Evolutionary conservation across 2,329 filamentous ascomycete genomes (phyloP).

Genomic region (Sclerotinia glacialis): DNA sequence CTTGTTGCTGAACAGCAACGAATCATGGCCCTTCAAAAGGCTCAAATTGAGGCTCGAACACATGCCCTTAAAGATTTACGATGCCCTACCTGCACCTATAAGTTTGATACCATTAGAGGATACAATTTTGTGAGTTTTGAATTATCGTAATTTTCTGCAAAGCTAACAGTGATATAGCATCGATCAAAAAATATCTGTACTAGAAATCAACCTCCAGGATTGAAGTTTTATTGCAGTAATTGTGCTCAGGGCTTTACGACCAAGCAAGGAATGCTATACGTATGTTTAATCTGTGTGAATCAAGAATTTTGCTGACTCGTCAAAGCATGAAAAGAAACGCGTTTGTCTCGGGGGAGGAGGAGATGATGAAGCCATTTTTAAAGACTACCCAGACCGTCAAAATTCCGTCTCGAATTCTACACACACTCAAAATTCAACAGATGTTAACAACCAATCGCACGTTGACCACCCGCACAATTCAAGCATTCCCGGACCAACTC

Average conservation of each 20-base stretch:
- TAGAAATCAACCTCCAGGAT: conserved; percentile 10
- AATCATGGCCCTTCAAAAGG: conserved; percentile 13
- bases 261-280: conserved; percentile 30
- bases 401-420: too few relatives aligned
- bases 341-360: conserved; percentile 17
- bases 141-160: background rate
- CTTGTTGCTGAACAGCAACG: conserved; percentile 23
- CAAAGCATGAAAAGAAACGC: conserved; percentile 23
- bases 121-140: conserved; percentile 21
- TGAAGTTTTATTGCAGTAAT: conserved; percentile 19
- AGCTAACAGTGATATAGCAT: conserved; percentile 21
- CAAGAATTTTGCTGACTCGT: background rate
- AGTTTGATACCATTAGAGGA: conserved; percentile 14
- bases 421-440: background rate
- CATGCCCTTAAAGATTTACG: background rate
- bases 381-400: conserved; percentile 15
- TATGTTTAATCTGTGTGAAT: conserved; percentile 18
- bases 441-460: background rate
- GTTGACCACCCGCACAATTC: background rate
- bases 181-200: conserved; percentile 24
- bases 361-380: conserved; percentile 11
- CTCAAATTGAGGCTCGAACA: conserved; percentile 5
- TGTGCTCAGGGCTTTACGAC: conserved; percentile 27
- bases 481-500: background rate
- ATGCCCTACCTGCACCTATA: conserved; percentile 15